Base-by-base conservation (phyloP, 805 yeast genomes). In the Saccharomycopsis vini region DNA sequence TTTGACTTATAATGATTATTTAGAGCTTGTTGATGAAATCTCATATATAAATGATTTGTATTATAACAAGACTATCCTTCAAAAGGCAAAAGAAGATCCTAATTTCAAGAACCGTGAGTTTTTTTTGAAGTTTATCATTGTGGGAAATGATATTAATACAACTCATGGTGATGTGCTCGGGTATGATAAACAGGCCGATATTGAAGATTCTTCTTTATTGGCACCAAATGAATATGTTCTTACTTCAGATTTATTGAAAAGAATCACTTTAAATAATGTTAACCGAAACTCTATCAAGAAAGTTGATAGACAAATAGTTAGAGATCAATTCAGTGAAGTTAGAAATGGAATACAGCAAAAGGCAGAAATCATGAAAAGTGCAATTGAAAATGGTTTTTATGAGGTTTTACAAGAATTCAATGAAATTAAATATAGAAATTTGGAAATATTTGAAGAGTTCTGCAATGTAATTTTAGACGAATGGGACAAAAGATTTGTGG, bases 391-490 rank as follows among this genome's bases (percentile, higher is more conserved):
- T 16, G 50, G 48, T 2, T 54, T 60, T 20, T 54, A 54, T 10
- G 44, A 54, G 5, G 51, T 59, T 10, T 59, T 66, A 34, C 51
- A 58, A 19, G 54, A 53, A 3, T 61, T 67, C 20, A 63, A 69
- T 34, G 53, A 59, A 3, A 60, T 66, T 28, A 68, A 74, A 54
- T 56, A 62, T 18, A 57, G 63, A 18, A 70, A 79, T 30, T 68
- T 81, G 42, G 89, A 83, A 50, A 70, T 79, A 0, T 71, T 79
- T 56, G 89, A 82, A 58, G 82, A 82, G 49, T 83, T 82, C 67
- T 78, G 81, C 4, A 88, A 81, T 43, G 72, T 76, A 5, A 69
- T 83, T 23, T 68, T 81, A 43, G 69, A 64, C 51, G 86, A 81
- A 52, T 81, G 51, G 51, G 51, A 45, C 22, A 39, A 19, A 13